Evolutionary conservation across 495 filamentous ascomycete genomes (phyloP), one percentile per base, ranked within the genome.

Genomic region (Aspergillus sclerotioniger): DNA sequence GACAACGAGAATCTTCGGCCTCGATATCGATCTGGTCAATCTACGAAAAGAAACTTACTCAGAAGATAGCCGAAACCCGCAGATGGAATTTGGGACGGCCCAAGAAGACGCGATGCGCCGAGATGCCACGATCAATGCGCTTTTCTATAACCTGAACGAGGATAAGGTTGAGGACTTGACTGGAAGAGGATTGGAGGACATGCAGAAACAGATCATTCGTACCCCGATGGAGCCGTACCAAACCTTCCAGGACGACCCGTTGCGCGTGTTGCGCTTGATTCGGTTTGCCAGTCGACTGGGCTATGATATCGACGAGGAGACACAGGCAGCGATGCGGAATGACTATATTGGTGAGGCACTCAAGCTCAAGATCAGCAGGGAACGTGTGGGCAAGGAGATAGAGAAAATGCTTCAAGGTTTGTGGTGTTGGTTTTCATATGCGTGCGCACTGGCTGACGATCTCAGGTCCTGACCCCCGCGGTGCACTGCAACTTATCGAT

Each of bases 11-110:
- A 82, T 98, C 31, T 86, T 96, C 59, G 92, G 90, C 1, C 75
- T 96, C 35, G 93, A 98, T 64, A 81, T 98, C 20, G 94, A 98
- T 62, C 82, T 98, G 62, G 94, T 98, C 41, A 98, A 98, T 68
- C 76, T 98, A 56, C 82, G 94, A 39, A 94, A 91, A 68, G 94
- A 98, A 74, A 89, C 87, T 13, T 98, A 98, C 62, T 79, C 84
- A 2, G 83, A 89, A 8, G 86, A 91, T 19, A 96, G 90, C 67
- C 83, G 94, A 16, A 96, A 92, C 65, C 94, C 94, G 0, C 80
- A 88, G 61, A 90, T 98, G 84, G 90, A 96, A 66, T 97, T 97
- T 69, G 94, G 94, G 3, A 95, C 90, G 0, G 85, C 93, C 10
- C 81, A 87, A 58, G 91, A 98, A 69, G 94, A 98, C 70, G 92